These are phyloP conservation scores for Penicillium roqueforti DNA, from an alignment of 495 filamentous ascomycete genomes.

Conservation along the genomic window DNA sequence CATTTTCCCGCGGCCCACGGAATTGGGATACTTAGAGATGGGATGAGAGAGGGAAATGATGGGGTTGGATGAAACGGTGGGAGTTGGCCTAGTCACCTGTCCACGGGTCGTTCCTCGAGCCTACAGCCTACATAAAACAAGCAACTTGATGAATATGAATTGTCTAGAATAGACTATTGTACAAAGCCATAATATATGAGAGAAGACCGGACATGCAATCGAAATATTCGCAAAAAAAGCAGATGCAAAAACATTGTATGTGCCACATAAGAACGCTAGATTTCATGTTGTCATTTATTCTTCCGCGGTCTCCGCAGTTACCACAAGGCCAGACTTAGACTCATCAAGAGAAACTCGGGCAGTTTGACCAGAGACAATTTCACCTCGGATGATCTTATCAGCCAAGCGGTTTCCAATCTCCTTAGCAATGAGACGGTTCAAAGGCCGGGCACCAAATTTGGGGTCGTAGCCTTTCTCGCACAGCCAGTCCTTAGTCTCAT, in stretches of 20 bases:
- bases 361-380: slow-evolving; percentile 68
- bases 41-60: neutral
- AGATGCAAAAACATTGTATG: slow-evolving; percentile 3
- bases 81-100: neutral
- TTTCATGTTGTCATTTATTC: slow-evolving; percentile 14
- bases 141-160: neutral
- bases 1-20: slow-evolving; percentile 9
- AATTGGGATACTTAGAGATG: neutral
- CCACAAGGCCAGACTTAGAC: slow-evolving; percentile 34
- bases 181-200: slow-evolving; percentile 17
- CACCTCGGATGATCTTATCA: slow-evolving; percentile 84
- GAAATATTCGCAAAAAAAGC: slow-evolving; percentile 7
- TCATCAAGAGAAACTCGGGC: slow-evolving; percentile 62
- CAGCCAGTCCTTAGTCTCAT: slow-evolving; percentile 76
- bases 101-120: slow-evolving; percentile 9
- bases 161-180: no score
- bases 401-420: slow-evolving; percentile 85
- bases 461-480: slow-evolving; percentile 86
- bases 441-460: slow-evolving; percentile 84
- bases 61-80: neutral
- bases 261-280: slow-evolving; percentile 4
- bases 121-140: neutral
- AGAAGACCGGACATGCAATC: slow-evolving; percentile 16
- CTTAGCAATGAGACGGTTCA: slow-evolving; percentile 86
- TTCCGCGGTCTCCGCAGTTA: slow-evolving; percentile 23